Evolutionary conservation across 805 yeast genomes (phyloP).

Genomic region (Wickerhamiella kazuoi): DNA sequence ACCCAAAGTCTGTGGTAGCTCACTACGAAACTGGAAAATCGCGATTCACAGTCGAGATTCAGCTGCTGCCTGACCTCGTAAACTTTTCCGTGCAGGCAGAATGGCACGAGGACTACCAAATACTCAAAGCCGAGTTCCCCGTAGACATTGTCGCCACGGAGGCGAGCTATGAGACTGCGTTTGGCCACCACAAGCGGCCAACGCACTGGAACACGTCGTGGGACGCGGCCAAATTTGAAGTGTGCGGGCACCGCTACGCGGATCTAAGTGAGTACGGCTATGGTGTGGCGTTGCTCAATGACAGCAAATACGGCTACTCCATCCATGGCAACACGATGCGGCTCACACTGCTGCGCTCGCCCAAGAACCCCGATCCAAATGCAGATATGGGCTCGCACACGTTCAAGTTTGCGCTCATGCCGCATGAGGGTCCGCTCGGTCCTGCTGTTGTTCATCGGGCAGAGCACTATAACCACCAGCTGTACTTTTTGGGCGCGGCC

Average conservation of each 20-base stretch:
- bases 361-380: conserved; percentile 84
- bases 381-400: conserved; percentile 87
- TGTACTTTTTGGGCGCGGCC: not conserved
- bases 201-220: conserved; percentile 89
- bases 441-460: conserved; percentile 55
- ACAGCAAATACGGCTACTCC: conserved; percentile 80
- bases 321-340: conserved; percentile 88
- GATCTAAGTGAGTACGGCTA: conserved; percentile 74
- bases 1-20: not conserved
- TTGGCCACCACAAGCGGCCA: conserved; percentile 79
- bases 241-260: conserved; percentile 83
- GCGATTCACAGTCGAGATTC: conserved; percentile 7
- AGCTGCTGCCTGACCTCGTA: conserved; percentile 28
- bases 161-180: conserved; percentile 87
- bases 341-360: conserved; percentile 68
- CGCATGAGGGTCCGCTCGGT: conserved; percentile 57
- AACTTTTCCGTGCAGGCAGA: conserved; percentile 44
- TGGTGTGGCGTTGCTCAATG: conserved; percentile 74
- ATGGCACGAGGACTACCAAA: conserved; percentile 80
- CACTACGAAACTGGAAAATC: conserved; percentile 9
- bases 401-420: conserved; percentile 68
- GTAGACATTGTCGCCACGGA: conserved; percentile 58
- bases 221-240: conserved; percentile 96
- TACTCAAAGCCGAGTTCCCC: conserved; percentile 89
- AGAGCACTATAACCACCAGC: conserved; percentile 47